Base-by-base conservation (phyloP, 768 basidiomycete species). In the Tricholoma flavovirens region DNA sequence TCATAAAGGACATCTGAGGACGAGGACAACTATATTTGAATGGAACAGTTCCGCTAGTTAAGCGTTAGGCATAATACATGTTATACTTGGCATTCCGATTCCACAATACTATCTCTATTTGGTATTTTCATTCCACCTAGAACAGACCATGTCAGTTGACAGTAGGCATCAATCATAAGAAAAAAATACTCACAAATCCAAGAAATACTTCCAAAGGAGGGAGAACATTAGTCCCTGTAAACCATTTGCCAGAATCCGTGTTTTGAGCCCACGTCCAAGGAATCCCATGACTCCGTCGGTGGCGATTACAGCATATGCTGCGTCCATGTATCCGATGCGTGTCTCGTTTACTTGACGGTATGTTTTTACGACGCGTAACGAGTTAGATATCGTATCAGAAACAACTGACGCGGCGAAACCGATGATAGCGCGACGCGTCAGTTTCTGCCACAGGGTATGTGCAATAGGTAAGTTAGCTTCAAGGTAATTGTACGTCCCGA, bases 211-310 rank as follows among this genome's bases (percentile, higher is more conserved):
- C 96, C 96, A 98, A 11, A 98, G 75, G 4, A 98, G 77, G 6
- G 86, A 84, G 72, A 98, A 98, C 81, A 97, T 83, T 45, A 98
- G 64, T 0, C 95, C 90, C 66, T 98, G 96, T 50, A 94, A 70
- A 21, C 95, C 93, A 66, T 98, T 98, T 29, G 94, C 86, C 56
- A 96, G 62, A 53, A 95, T 87, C 32, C 95, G 76, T 11, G 93
- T 98, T 73, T 90, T 90, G 59, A 98, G 71, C 1, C 96, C 96
- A 6, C 96, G 81, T 2, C 93, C 93, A 22, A 98, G 86, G 26
- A 98, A 71, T 5, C 93, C 94, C 19, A 67, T 65, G n/a, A 86
- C 54, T 10, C 94, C 95, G 61, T 97, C 94, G 0, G 73, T 71
- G 1, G 79, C 79, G 35, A 97, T 74, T 48, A 98, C 88, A 5